Conservation (phyloP, 352 stramenopile genomes). For the Phytophthora pinifolia region DNA sequence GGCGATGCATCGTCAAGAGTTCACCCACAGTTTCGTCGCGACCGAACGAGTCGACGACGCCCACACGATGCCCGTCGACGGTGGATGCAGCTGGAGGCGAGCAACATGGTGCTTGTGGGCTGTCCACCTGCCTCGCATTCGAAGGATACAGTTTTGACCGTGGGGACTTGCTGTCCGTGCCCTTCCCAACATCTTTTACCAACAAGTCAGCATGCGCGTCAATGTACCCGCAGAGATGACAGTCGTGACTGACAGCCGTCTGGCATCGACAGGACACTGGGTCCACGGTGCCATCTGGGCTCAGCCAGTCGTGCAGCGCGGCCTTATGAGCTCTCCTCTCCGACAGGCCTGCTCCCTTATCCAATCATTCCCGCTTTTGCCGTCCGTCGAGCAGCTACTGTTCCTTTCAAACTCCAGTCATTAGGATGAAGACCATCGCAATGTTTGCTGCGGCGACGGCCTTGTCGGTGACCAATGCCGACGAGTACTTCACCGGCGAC, state of each 20-base stretch:
- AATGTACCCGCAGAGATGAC: too few species aligned
- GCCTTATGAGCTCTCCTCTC: slow-evolving; percentile 14
- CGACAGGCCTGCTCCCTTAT: slow-evolving; percentile 5
- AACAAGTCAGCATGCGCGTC: too few species aligned
- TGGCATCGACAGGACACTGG: slow-evolving; percentile 12
- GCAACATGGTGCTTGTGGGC: too few species aligned
- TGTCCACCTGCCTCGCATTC: too few species aligned
- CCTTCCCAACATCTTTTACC: too few species aligned
- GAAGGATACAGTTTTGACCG: too few species aligned
- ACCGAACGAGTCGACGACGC: slow-evolving; percentile 6
- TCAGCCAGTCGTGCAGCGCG: slow-evolving; percentile 14
- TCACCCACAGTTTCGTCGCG: neutral
- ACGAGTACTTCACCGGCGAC: slow-evolving; percentile 45
- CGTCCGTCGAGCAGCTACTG: slow-evolving; percentile 20
- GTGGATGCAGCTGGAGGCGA: too few species aligned
- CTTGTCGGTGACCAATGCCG: slow-evolving; percentile 12
- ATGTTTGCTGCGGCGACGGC: slow-evolving; percentile 9
- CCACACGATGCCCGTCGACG: neutral
- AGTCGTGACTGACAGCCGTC: too few species aligned
- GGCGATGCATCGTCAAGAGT: slow-evolving; percentile 4
- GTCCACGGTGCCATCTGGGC: slow-evolving; percentile 20
- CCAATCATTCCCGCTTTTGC: slow-evolving; percentile 31
- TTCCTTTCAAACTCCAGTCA: slow-evolving; percentile 3
- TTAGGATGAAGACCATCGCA: slow-evolving; percentile 15
- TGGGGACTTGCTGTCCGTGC: too few species aligned